Percentiles rank a stretch among this genome's conserved stretches.
Conservation (phyloP, 1,139 yeast genomes). For the Saccharomycopsis crataegensis region DNA sequence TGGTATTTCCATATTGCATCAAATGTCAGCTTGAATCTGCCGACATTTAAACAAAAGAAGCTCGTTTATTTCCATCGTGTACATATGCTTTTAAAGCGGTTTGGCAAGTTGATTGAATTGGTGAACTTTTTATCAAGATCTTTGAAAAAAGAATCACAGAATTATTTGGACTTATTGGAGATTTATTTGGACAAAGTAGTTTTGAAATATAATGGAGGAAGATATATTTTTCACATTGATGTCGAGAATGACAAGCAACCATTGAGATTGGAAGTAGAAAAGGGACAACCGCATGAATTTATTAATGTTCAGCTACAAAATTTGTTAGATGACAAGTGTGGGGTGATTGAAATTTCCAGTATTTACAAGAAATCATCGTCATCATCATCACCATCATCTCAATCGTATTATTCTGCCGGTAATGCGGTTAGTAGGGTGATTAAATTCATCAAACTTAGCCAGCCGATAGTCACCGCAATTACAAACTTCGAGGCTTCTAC, state of each 20-base stretch:
- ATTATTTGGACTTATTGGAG: constrained; percentile 3
- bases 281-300: constrained; percentile 3
- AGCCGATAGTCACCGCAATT: constrained; percentile 3
- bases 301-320: constrained; percentile 6
- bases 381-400: background rate
- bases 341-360: background rate
- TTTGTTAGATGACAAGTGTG: background rate
- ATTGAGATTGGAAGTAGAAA: constrained; percentile 3
- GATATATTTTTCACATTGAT: constrained; percentile 2
- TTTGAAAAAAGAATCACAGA: background rate
- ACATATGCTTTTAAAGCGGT: constrained; percentile 2
- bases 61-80: constrained; percentile 5
- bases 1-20: constrained; percentile 11
- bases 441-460: constrained; percentile 5
- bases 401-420: too few relatives aligned
- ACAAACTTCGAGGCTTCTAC: background rate
- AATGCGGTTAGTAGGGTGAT: background rate
- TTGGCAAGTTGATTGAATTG: constrained; percentile 4
- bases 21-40: constrained; percentile 4
- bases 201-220: background rate
- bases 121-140: background rate
- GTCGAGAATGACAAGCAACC: background rate
- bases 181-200: constrained; percentile 7
- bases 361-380: background rate
- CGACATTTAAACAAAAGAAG: background rate